phyloP scores from a whole-genome alignment of 805 yeast species.

The Scheffersomyces spartinae region DNA sequence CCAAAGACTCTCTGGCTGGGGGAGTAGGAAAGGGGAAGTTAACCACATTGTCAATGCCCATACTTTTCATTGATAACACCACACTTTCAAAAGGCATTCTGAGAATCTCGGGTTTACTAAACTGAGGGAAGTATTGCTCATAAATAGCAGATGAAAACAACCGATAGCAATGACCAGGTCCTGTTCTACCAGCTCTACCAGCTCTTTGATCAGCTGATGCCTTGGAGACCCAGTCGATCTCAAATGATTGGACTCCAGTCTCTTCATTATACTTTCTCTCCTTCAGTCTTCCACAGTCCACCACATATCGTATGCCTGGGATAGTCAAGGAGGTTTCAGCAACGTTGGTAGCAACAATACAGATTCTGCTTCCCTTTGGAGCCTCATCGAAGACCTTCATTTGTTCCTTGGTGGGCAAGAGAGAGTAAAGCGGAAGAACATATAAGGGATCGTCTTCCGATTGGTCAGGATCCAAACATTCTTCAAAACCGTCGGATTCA shows the following conservation, averaged over 20 bases:
- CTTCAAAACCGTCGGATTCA: slow-evolving; percentile 63
- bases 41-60: slow-evolving; percentile 85
- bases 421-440: slow-evolving; percentile 85
- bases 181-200: slow-evolving; percentile 98
- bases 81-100: slow-evolving; percentile 96
- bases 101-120: slow-evolving; percentile 79
- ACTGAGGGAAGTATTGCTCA: slow-evolving; percentile 75
- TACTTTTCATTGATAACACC: slow-evolving; percentile 90
- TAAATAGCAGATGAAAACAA: slow-evolving; percentile 87
- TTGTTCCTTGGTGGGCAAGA: slow-evolving; percentile 90
- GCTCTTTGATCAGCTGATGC: slow-evolving; percentile 94
- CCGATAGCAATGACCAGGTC: slow-evolving; percentile 96
- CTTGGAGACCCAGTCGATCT: slow-evolving; percentile 83
- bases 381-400: slow-evolving; percentile 83
- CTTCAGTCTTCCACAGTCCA: slow-evolving; percentile 90
- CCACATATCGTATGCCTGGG: slow-evolving; percentile 89
- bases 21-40: slow-evolving; percentile 97
- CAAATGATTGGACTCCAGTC: slow-evolving; percentile 88
- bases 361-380: slow-evolving; percentile 75
- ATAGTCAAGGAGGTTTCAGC: slow-evolving; percentile 97
- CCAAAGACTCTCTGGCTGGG: slow-evolving; percentile 53
- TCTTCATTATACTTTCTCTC: slow-evolving; percentile 74
- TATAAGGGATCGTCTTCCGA: slow-evolving; percentile 68
- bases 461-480: slow-evolving; percentile 58
- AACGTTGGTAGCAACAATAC: slow-evolving; percentile 93